Evolutionary conservation across 2,329 filamentous ascomycete species (phyloP).

Genomic region (Ophiocordyceps camponoti-floridani): DNA sequence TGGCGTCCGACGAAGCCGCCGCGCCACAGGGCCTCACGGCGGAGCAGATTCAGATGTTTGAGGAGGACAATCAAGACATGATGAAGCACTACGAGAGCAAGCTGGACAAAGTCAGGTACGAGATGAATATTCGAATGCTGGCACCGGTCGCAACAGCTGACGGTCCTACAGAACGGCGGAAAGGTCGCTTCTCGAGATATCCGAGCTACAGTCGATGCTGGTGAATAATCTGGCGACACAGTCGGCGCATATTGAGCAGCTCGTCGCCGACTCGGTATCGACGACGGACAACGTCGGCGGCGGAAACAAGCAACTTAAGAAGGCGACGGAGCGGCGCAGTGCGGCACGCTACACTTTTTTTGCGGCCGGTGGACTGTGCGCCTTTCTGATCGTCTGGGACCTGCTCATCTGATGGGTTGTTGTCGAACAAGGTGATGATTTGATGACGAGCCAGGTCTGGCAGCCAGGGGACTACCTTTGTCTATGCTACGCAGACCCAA

Average conservation of each 20-base stretch:
- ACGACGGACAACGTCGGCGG: constrained; percentile 76
- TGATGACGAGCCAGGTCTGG: background rate
- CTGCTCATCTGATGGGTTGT: constrained; percentile 31
- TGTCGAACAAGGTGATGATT: background rate
- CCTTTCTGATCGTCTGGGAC: constrained; percentile 63
- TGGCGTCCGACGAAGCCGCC: constrained; percentile 4
- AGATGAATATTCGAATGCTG: too few relatives aligned
- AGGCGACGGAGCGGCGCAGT: constrained; percentile 55
- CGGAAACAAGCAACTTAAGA: constrained; percentile 83
- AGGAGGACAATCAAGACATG: constrained; percentile 83
- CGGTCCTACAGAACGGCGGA: constrained; percentile 53
- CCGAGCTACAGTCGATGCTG: constrained; percentile 77
- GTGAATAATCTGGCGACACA: constrained; percentile 74
- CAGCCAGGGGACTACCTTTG: too few relatives aligned
- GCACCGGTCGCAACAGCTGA: constrained; percentile 1
- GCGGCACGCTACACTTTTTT: constrained; percentile 65
- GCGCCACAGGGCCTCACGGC: constrained; percentile 43
- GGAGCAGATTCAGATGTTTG: constrained; percentile 86
- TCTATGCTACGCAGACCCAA: too few relatives aligned
- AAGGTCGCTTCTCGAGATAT: constrained; percentile 80
- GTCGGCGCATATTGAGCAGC: constrained; percentile 72
- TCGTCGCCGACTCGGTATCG: constrained; percentile 65
- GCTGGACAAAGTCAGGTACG: constrained; percentile 84
- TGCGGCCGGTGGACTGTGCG: constrained; percentile 57
- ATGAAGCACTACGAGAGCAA: constrained; percentile 85